These are phyloP conservation scores for Lichtheimia ornata DNA, from an alignment of 371 early-diverging fungal genomes.

Conservation along the genomic window DNA sequence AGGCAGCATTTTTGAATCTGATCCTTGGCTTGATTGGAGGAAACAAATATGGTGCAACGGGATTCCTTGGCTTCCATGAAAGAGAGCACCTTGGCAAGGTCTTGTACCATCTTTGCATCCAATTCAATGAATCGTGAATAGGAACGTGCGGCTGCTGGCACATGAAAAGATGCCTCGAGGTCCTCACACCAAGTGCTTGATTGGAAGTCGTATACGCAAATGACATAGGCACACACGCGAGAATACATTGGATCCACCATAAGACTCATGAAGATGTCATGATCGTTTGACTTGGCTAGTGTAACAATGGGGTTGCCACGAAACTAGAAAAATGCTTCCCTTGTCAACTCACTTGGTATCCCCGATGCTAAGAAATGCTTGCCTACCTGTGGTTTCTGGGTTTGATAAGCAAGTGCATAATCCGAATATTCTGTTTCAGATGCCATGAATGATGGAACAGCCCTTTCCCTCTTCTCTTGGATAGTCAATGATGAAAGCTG, in stretches of 20 bases:
- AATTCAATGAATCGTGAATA: not conserved
- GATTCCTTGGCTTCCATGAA: conserved; percentile 12
- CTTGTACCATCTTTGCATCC: not conserved
- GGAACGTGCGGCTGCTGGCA: not conserved
- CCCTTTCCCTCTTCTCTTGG: not conserved
- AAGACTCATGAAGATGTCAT: conserved; percentile 30
- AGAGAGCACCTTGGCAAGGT: conserved; percentile 2
- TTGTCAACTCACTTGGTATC: too few relatives aligned
- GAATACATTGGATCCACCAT: conserved; percentile 25
- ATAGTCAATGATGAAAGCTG: conserved; percentile 9
- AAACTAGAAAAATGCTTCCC: conserved; percentile 15
- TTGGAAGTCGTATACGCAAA: conserved; percentile 13
- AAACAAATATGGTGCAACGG: conserved; percentile 29
- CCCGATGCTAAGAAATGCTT: not conserved
- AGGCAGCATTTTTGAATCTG: not conserved
- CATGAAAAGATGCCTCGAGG: not conserved
- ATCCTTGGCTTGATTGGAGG: not conserved
- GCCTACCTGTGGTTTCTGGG: conserved; percentile 27
- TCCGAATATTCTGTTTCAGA: not conserved
- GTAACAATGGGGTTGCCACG: conserved; percentile 28
- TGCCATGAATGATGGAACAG: not conserved
- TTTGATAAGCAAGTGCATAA: conserved; percentile 22
- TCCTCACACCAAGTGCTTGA: not conserved
- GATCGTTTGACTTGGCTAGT: conserved; percentile 20
- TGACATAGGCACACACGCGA: conserved; percentile 25